Evolutionary conservation across 2,329 filamentous ascomycete genomes (phyloP), one percentile per base, ranked within the genome.

Genomic region (Monilinia polystroma): DNA sequence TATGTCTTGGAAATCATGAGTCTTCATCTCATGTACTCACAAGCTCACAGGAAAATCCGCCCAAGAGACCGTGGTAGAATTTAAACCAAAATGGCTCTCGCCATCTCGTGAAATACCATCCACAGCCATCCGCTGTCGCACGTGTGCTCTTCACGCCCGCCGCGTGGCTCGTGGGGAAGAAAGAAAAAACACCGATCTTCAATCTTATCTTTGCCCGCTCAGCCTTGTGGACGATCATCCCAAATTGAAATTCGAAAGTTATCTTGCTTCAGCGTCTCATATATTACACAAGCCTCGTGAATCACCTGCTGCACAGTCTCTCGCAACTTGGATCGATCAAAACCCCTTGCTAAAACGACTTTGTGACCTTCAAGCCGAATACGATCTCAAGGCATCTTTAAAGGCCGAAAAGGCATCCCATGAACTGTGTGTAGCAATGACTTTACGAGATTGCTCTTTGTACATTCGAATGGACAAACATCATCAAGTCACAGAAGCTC

Each of bases 1-100:
- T 77, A 70, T 20, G 73, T 69, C 18, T n/a, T 23, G 16, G 8
- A 12, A 20, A 7, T n/a, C 18, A 47, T 38, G 38, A 26, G 32
- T 41, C 11, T 43, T 29, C 43, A 14, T 52, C 6, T 12, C 14
- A 23, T 20, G 35, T 51, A 35, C 32, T 53, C 29, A 41, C 12
- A 41, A 53, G 12, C 47, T 66, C 14, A 16, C 29, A 62, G 51
- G 8, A 8, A 38, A 64, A 68, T 66, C 29, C 18, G 73, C 76
- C 0, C 74, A 73, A 4, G 73, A 80, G 60, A 72, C 77, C 7
- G 75, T 90, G 43, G 79, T 91, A 66, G 90, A 94, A 76, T 90
- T 94, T 78, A 95, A 95, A 76, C 91, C 91, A 18, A 95, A 95
- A 78, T 95, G 91, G 91, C 84, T 95, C 35, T 79, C 83, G 11